Base-by-base conservation (phyloP, 805 yeast species). In the Wickerhamiella musiphila region DNA sequence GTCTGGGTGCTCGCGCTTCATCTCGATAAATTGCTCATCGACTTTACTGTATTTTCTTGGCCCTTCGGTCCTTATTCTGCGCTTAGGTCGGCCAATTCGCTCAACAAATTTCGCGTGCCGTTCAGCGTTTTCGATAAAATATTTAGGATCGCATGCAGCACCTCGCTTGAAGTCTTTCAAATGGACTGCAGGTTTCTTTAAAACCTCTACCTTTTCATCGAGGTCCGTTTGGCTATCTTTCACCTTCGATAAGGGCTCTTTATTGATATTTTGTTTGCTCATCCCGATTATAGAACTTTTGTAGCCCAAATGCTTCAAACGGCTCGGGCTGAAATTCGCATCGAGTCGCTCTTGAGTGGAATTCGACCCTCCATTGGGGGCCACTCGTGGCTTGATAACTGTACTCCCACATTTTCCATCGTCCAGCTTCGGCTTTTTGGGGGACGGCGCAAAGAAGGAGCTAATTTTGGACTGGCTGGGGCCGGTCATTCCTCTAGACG, bases 1-100 rank as follows among this genome's bases (percentile, higher is more conserved):
- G 42, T 81, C 93, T 32, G 47, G 47, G 47, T 86, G 57, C 2
- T 53, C 45, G 5, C 52, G 42, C 46, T 83, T 83, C 32, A 90
- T 55, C 3, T 71, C 74, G 18, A 72, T 57, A 37, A 73, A 71
- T 52, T 84, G 95, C 38, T 65, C 66, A 42, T 83, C 95, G 23
- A 28, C 14, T 6, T 18, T 18, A 12, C 13, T 18, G 17, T 19
- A 23, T 18, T 28, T 28, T 4, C 30, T 23, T 3, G 26, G 26
- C n/a, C n/a, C n/a, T n/a, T n/a, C n/a, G n/a, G n/a, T n/a, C n/a
- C n/a, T n/a, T n/a, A n/a, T n/a, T n/a, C n/a, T n/a, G 6, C 26
- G 8, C 14, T 28, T 28, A 16, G 30, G 19, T 3, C 30, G 16
- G 23, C 30, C 30, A 7, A 28, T 19, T 10, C 12, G 18, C n/a